Base-by-base conservation (phyloP, 2,329 filamentous ascomycete species). In the Verticillium zaregamsianum region DNA sequence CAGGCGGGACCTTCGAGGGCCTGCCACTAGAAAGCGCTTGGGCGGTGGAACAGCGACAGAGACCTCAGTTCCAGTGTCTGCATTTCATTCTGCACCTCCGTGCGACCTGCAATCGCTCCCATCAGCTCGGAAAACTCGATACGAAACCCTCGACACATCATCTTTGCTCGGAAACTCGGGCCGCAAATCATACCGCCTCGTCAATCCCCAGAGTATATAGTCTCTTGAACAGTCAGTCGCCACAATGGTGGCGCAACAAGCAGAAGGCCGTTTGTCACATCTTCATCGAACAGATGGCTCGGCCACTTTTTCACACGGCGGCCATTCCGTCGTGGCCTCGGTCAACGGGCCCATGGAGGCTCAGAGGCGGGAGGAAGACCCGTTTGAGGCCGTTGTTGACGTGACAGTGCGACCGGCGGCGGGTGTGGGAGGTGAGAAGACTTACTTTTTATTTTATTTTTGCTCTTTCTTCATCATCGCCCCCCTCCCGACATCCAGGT, bases 321-420 rank as follows among this genome's bases (percentile, higher is more conserved):
- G 92, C 57, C 96, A 93, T 76, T 89, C 88, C 55, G 85, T 98
- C 66, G 86, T 96, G 60, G 91, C 90, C 61, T 89, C 92, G 15
- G 92, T 96, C 67, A 98, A 97, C 76, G 95, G 94, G 0, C 95
- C 95, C 17, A 86, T 98, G 67, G 95, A 99, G 79, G 92, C 94
- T 17, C 87, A 88, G 68, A 86, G 93, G 70, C 87, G 92, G 69
- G 94, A 99, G 72, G 92, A 98, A 74, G 86, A 95, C 67, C 90
- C 95, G 8, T 93, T 96, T 75, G 93, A 97, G 79, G 92, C 94
- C 32, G 86, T 90, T 58, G 82, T 99, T 66, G 95, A 98, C 76
- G 91, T 99, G 62, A 88, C 94, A 72, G 86, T 99, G 66, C 87
- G 95, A 73, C 94, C 94, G 57, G 89, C 90, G 39, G 88, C 90